Percentiles rank a stretch among this genome's conserved stretches.
phyloP scores from a whole-genome alignment of 768 basidiomycete genomes.

The Rubroboletus satanas region DNA sequence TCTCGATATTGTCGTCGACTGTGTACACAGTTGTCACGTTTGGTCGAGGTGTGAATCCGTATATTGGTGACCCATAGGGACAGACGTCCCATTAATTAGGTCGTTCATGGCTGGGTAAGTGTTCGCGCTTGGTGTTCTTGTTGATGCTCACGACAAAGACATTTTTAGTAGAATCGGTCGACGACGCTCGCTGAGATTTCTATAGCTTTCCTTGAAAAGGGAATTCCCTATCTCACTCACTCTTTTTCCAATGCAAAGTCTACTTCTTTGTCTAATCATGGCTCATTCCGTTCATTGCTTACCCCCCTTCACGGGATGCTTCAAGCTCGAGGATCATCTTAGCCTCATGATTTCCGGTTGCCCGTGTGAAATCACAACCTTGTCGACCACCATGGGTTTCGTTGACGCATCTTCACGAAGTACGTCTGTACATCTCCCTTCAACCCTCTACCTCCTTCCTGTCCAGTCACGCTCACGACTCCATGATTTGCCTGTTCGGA shows the following conservation, averaged over 20 bases:
- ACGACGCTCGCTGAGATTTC: not conserved
- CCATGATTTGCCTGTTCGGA: not conserved
- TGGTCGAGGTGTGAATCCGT: not conserved
- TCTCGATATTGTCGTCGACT: not conserved
- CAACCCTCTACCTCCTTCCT: not conserved
- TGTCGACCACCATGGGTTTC: not conserved
- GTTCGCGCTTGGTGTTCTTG: not conserved
- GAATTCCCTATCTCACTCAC: not conserved
- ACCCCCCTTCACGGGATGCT: conserved; percentile 8
- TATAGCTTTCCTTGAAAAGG: conserved; percentile 11
- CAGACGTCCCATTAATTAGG: not conserved
- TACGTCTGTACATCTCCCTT: not conserved
- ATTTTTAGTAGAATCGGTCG: not conserved
- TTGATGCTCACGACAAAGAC: not conserved
- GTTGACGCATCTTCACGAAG: not conserved
- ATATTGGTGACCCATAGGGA: not conserved
- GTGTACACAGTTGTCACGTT: conserved; percentile 10
- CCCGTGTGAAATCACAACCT: not conserved
- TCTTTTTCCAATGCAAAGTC: conserved; percentile 3
- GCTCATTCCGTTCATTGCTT: not conserved
- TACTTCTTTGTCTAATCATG: conserved; percentile 8
- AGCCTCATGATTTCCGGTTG: conserved; percentile 2
- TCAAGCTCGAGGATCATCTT: conserved; percentile 9
- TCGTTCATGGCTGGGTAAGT: conserved; percentile 19
- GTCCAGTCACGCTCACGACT: accelerated